Evolutionary conservation across 2,329 filamentous ascomycete genomes (phyloP).

Genomic region (Cordyceps cicadae): DNA sequence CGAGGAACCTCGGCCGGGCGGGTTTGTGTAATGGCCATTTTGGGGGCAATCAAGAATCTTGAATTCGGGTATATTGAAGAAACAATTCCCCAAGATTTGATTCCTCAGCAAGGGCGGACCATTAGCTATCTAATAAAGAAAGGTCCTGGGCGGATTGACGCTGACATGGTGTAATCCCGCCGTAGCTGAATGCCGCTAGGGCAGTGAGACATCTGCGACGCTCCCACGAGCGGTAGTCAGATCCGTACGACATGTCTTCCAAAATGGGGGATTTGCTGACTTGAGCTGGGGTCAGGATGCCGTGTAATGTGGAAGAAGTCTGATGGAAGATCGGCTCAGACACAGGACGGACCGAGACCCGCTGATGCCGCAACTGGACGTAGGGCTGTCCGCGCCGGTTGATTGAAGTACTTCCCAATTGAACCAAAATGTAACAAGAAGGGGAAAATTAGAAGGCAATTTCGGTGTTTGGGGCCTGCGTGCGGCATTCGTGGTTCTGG

Average conservation of each 20-base stretch:
- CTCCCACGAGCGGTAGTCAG: neutral
- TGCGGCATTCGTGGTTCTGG: neutral
- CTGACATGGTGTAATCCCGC: conserved; percentile 10
- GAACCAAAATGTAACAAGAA: neutral
- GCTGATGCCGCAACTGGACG: neutral
- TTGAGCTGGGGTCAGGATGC: neutral
- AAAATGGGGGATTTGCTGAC: conserved; percentile 5
- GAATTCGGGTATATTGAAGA: neutral
- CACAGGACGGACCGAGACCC: neutral
- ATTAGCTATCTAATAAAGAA: conserved; percentile 5
- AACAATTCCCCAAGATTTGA: neutral
- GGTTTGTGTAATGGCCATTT: neutral
- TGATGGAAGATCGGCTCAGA: conserved; percentile 1
- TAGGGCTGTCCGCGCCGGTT: neutral
- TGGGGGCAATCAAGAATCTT: neutral
- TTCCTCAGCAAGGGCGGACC: neutral
- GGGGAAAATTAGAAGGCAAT: no score
- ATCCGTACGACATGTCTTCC: conserved; percentile 3
- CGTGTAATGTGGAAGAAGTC: neutral
- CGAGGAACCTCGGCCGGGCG: conserved; percentile 6
- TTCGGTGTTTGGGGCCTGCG: neutral
- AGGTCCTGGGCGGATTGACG: neutral
- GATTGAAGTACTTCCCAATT: neutral
- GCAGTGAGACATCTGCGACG: conserved; percentile 3
- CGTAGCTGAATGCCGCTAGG: conserved; percentile 8